Evolutionary conservation across 1,139 yeast species (phyloP), one percentile per base, ranked within the genome.

Genomic region (Scheffersomyces cryptocercus): DNA sequence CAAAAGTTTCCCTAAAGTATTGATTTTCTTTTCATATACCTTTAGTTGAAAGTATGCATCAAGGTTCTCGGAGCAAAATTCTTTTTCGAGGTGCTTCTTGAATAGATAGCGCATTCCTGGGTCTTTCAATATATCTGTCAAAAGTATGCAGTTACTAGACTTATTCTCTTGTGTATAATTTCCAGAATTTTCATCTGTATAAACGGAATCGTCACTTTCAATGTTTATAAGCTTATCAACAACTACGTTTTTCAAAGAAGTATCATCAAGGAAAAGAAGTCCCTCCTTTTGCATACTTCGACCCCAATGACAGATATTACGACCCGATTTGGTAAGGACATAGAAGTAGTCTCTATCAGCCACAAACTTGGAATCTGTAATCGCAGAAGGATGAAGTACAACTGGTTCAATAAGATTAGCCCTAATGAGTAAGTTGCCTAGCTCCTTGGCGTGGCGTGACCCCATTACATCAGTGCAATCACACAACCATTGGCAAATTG

Each of bases 401-500:
- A 75, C 67, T 0, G 80, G 79, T 38, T 61, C 64, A 9, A 90
- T 67, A 7, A 87, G 66, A 0, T 76, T 77, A 29, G 71, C 61
- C 30, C 65, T 69, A 15, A 85, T 49, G 50, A 91, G 77, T 31
- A 80, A 62, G n/a, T 75, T 70, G 0, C 85, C 84, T 11, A 91
- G 64, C 11, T 76, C 76, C 0, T 69, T 57, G 0, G 93, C 96
- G 49, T 88, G 95, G 3, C 68, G 65, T 0, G 68, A 61, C 42
- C 75, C 72, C 49, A 84, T 64, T 1, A 84, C 70, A 56, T 88
- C 95, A 0, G 96, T 85, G 58, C 97, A 91, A 51, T 91, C 98
- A 78, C 85, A 75, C 13, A 91, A 56, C 97, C 97, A 93, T 56
- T 89, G 97, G 62, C 83, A 75, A 1, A 86, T 70, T 0, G 95